Conservation (phyloP, 768 basidiomycete genomes). For the Kwoniella sp. region DNA sequence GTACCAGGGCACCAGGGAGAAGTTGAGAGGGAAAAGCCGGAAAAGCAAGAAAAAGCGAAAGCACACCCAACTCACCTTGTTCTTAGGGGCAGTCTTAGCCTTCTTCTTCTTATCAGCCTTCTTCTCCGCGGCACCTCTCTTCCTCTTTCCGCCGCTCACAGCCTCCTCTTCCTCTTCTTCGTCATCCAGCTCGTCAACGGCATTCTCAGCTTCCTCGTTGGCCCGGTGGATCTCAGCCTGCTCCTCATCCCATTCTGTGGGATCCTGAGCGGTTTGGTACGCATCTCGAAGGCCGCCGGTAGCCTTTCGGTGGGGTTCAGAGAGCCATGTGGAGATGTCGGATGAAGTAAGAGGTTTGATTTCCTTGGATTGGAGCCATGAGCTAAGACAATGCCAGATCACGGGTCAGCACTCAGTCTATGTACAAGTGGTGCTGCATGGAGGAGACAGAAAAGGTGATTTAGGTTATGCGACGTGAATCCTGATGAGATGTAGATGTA, state of each 20-base stretch:
- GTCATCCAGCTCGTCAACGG: conserved; percentile 77
- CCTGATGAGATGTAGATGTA: no score
- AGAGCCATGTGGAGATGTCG: conserved; percentile 82
- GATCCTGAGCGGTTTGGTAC: conserved; percentile 74
- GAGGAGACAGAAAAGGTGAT: no score
- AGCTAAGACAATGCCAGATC: no score
- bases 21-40: neutral
- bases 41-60: neutral
- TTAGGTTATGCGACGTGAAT: no score
- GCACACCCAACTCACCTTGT: conserved; percentile 59
- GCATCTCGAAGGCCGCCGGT: conserved; percentile 73
- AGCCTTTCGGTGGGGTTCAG: conserved; percentile 66
- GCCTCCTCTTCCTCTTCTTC: conserved; percentile 75
- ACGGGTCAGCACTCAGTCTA: no score
- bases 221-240: conserved; percentile 42
- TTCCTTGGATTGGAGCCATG: conserved; percentile 82
- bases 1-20: no score
- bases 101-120: conserved; percentile 65
- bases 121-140: conserved; percentile 64
- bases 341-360: conserved; percentile 73
- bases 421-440: no score
- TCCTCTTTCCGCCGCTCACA: conserved; percentile 66
- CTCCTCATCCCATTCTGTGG: conserved; percentile 64
- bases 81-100: conserved; percentile 66
- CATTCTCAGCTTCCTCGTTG: conserved; percentile 65